Conservation (phyloP, 371 early-diverging fungal species). For the Saksenaea oblongispora region DNA sequence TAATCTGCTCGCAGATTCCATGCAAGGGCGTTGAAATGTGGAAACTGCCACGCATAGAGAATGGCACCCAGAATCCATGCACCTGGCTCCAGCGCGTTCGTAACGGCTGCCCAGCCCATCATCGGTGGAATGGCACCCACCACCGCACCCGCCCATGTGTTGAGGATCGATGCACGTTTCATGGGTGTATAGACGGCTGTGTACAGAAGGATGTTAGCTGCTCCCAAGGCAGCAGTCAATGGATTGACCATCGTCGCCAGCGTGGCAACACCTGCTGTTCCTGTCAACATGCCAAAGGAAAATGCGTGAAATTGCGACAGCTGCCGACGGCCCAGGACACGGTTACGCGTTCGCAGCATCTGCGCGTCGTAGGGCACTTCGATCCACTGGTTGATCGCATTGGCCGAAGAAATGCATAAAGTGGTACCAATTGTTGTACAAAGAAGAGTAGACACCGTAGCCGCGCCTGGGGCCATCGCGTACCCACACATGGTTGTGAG, state of each 20-base stretch:
- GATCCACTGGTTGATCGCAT: constrained; percentile 95
- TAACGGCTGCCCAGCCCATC: constrained; percentile 96
- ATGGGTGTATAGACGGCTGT: constrained; percentile 90
- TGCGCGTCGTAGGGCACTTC: constrained; percentile 97
- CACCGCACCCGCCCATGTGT: constrained; percentile 95
- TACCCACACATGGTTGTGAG: constrained; percentile 95
- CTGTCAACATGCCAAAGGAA: constrained; percentile 72
- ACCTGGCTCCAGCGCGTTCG: constrained; percentile 75
- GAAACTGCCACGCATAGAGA: constrained; percentile 97
- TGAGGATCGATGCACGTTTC: constrained; percentile 91
- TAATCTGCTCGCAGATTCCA: constrained; percentile 94
- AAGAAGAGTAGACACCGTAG: constrained; percentile 68
- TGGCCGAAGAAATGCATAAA: constrained; percentile 92
- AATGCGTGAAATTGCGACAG: constrained; percentile 89
- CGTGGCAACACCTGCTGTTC: constrained; percentile 69
- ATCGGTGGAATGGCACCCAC: constrained; percentile 98
- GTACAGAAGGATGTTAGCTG: constrained; percentile 86
- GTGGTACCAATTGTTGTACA: constrained; percentile 88
- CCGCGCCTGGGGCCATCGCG: constrained; percentile 87
- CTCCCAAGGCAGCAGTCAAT: constrained; percentile 78
- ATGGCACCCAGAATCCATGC: constrained; percentile 80
- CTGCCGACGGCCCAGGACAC: constrained; percentile 83
- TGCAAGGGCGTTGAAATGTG: constrained; percentile 94
- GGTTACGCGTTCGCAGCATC: constrained; percentile 91
- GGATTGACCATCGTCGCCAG: constrained; percentile 85